phyloP scores from a whole-genome alignment of 1,139 yeast genomes.

The Pichia sp. region DNA sequence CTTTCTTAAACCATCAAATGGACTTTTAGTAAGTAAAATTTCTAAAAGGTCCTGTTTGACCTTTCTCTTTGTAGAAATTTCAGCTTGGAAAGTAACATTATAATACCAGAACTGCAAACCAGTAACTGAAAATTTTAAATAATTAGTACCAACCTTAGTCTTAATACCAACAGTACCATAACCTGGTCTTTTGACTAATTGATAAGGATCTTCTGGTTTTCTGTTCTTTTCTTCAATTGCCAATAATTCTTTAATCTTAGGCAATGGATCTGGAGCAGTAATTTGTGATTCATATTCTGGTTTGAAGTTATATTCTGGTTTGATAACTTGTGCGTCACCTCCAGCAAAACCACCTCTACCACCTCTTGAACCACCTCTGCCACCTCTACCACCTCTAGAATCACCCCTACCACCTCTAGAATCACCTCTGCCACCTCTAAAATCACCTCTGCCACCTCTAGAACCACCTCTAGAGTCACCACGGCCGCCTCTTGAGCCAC shows the following conservation, averaged over 20 bases:
- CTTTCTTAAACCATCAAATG: constrained; percentile 14
- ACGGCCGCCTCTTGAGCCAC: constrained; percentile 2
- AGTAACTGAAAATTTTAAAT: constrained; percentile 17
- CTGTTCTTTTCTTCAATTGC: constrained; percentile 11
- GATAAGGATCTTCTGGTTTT: constrained; percentile 15
- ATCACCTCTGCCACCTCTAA: constrained; percentile 12
- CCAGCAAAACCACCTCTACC: constrained; percentile 18
- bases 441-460: constrained; percentile 9
- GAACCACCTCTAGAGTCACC: constrained; percentile 10
- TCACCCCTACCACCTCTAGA: constrained; percentile 12
- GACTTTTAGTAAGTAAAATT: constrained; percentile 16
- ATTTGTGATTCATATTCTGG: constrained; percentile 18
- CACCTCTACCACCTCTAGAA: constrained; percentile 14
- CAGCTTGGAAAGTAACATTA: constrained; percentile 21
- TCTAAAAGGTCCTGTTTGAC: constrained; percentile 19
- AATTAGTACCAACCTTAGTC: constrained; percentile 24
- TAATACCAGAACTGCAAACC: constrained; percentile 19
- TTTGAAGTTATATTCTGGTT: constrained; percentile 19
- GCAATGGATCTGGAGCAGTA: constrained; percentile 16
- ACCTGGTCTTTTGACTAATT: constrained; percentile 19
- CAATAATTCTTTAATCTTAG: constrained; percentile 13
- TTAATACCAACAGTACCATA: constrained; percentile 22
- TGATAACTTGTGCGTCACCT: constrained; percentile 17
- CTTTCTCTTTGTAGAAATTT: constrained; percentile 17
- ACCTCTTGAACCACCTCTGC: constrained; percentile 10